Percentiles rank a stretch among this genome's conserved stretches.
These are phyloP conservation scores for Blastobotrys parvus DNA, from an alignment of 805 yeast species.

Conservation along the genomic window DNA sequence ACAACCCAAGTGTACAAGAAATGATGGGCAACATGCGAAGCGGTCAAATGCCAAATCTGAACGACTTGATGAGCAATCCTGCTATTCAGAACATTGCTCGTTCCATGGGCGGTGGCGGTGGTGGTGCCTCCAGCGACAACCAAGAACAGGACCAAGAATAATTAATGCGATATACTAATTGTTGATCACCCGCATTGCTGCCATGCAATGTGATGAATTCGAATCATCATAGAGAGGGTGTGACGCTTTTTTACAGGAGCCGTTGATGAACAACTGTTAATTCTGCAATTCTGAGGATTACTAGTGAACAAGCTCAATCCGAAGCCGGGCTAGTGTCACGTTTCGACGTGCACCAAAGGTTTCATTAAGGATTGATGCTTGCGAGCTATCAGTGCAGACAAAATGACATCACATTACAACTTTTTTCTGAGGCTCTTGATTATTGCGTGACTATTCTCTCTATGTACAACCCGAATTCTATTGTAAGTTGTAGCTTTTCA, in stretches of 20 bases:
- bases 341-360: no score
- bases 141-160: background rate
- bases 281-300: slow-evolving; percentile 22
- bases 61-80: slow-evolving; percentile 75
- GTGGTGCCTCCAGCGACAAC: background rate
- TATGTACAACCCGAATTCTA: background rate
- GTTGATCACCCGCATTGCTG: no score
- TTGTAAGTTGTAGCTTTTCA: background rate
- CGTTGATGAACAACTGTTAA: slow-evolving; percentile 14
- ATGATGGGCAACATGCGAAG: slow-evolving; percentile 71
- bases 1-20: slow-evolving; percentile 68
- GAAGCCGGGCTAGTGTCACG: no score
- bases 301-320: no score
- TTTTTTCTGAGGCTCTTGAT: slow-evolving; percentile 14
- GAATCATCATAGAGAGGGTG: no score
- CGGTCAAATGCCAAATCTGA: slow-evolving; percentile 51
- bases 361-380: background rate
- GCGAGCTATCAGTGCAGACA: slow-evolving; percentile 8
- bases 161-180: no score
- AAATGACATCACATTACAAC: slow-evolving; percentile 11
- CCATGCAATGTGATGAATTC: no score
- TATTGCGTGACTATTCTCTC: background rate
- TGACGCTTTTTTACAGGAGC: no score
- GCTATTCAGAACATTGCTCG: slow-evolving; percentile 63
- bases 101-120: slow-evolving; percentile 50